Evolutionary conservation across 106 monocot species (phyloP).

Genomic region (Dactylorhiza incarnata): DNA sequence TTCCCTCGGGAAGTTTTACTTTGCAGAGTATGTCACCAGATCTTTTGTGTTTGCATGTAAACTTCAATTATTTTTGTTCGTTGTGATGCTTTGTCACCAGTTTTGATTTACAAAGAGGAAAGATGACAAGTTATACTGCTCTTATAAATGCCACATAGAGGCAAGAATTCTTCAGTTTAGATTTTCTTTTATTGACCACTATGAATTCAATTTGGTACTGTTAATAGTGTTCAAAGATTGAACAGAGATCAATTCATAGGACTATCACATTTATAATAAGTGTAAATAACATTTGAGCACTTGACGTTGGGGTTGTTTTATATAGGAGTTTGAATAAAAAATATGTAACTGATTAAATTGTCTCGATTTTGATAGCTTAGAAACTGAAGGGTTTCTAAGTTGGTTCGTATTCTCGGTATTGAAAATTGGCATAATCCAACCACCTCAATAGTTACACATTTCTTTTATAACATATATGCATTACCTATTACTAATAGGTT

Average conservation of each 20-base stretch:
- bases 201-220: neutral
- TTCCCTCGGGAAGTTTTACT: conserved; percentile 99
- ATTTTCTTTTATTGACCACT: neutral
- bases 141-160: no score
- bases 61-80: conserved; percentile 3
- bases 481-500: no score
- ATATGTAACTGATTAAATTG: no score
- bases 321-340: neutral
- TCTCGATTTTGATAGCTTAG: no score
- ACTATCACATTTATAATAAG: neutral
- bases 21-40: conserved; percentile 62
- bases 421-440: no score
- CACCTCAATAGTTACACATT: no score
- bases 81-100: conserved; percentile 1
- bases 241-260: neutral
- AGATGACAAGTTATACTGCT: no score
- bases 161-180: no score
- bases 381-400: no score
- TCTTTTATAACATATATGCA: no score
- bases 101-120: no score
- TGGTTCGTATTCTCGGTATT: no score
- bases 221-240: neutral
- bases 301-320: neutral
- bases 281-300: neutral
- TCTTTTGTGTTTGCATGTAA: neutral